Percentiles rank a stretch among this genome's conserved stretches.
Conservation (phyloP, 2,329 filamentous ascomycete species). For the Arthrobotrys entomopaga region DNA sequence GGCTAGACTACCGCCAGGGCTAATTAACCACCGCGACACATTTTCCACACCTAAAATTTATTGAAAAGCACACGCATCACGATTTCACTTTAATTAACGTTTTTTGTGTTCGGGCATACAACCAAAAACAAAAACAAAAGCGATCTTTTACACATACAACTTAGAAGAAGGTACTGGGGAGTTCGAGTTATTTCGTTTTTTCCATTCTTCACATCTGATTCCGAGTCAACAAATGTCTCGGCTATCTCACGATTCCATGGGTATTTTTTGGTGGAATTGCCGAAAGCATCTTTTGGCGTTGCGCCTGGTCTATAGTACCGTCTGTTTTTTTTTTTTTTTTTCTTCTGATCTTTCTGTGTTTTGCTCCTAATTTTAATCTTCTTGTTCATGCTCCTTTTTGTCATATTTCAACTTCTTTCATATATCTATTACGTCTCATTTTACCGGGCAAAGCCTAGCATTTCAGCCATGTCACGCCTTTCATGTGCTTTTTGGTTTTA, state of each 20-base stretch:
- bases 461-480: constrained; percentile 15
- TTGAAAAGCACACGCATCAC: constrained; percentile 21
- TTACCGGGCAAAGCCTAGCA: constrained; percentile 12
- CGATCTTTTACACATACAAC: constrained; percentile 53
- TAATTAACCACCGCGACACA: constrained; percentile 15
- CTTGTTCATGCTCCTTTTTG: constrained; percentile 29
- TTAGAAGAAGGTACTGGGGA: constrained; percentile 55
- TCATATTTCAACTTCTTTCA: constrained; percentile 16
- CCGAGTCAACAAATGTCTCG: constrained; percentile 31
- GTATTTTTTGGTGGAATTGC: constrained; percentile 42
- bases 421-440: constrained; percentile 1
- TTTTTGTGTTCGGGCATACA: constrained; percentile 18
- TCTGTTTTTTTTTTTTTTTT: too few species aligned
- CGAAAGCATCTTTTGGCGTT: constrained; percentile 48
- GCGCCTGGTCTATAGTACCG: constrained; percentile 29
- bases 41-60: constrained; percentile 2
- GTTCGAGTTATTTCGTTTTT: constrained; percentile 37
- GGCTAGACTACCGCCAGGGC: constrained; percentile 43
- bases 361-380: constrained; percentile 49
- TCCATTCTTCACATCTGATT: constrained; percentile 18
- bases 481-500: constrained; percentile 11
- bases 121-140: constrained; percentile 45
- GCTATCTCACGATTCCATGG: constrained; percentile 35
- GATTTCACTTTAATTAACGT: constrained; percentile 28
- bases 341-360: constrained; percentile 19